Base-by-base conservation (phyloP, 345 rosid species). In the Raphanus raphanistrum region DNA sequence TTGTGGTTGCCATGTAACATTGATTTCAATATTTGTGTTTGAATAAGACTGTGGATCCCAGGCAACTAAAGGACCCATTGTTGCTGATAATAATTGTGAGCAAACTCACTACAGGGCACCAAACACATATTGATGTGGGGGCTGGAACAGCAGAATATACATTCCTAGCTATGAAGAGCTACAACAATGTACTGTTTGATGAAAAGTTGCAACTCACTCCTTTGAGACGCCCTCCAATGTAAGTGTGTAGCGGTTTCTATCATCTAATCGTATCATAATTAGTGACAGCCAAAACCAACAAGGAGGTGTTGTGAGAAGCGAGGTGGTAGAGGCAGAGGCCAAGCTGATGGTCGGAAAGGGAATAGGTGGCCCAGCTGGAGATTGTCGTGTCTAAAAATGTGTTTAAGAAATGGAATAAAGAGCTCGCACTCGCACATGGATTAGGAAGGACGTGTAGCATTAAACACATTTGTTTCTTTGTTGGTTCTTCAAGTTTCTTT, bases 51-150 rank as follows among this genome's bases (percentile, higher is more conserved):
- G 96, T 96, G 63, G 97, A 91, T 79, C 94, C 2, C 77, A 92
- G 41, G 94, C 97, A 58, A 91, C 98, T n/a, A 96, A 88, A 82
- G 99, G 98, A 29, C 91, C 96, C 48, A 95, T 95, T 32, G 99
- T 90, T 38, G 88, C 94, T 73, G 99, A 92, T 79, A 92, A 92
- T 82, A 95, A 95, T 66, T 95, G 96, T 68, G 97, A 95, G 85
- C 92, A 95, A 79, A 92, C 92, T 79, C 99, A 92, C 75, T 92
- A 88, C 45, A 95, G 90, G 97, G 97, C 98, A 29, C 99, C 99
- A 45, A 95, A 95, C 81, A 90, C 90, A 69, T 92, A 91, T 68
- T 92, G 97, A 75, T 95, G 98, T 80, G 99, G 92, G n/a, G 78
- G 99, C 92, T 4, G 99, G 97, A 84, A 91, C 94, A 61, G 97